Evolutionary conservation across 148 eudicot genomes (phyloP).

Genomic region (Talinum fruticosum): DNA sequence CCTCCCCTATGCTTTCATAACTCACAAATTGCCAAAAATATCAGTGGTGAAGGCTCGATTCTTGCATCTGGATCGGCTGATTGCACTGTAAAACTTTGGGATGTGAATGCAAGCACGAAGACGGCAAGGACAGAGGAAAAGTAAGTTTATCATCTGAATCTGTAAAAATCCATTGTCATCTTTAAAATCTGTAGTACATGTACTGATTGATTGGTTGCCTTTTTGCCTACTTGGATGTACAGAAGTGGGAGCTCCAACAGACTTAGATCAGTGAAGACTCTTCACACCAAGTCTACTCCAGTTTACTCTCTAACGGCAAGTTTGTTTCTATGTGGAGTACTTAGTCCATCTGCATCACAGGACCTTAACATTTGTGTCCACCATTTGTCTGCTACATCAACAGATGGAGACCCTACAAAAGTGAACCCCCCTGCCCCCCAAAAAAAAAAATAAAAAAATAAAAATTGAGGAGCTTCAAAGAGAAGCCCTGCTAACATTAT

Average conservation of each 20-base stretch:
- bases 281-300: constrained; percentile 89
- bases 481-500: not conserved
- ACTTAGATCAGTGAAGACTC: constrained; percentile 84
- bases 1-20: too few relatives aligned
- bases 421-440: not conserved
- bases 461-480: not conserved
- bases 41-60: constrained; percentile 97
- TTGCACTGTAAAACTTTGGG: constrained; percentile 96
- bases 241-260: constrained; percentile 68
- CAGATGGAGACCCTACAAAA: not conserved
- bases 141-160: constrained; percentile 44
- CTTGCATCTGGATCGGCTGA: constrained; percentile 99
- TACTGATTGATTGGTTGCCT: not conserved
- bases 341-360: not conserved
- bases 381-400: not conserved
- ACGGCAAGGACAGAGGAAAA: constrained; percentile 57
- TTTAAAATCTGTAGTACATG: too few relatives aligned
- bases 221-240: constrained; percentile 21
- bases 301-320: constrained; percentile 78
- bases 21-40: not conserved
- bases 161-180: not conserved
- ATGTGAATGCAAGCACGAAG: constrained; percentile 74
- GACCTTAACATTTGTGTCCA: not conserved
- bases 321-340: not conserved
- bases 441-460: too few relatives aligned